Evolutionary conservation across 23 red algal genomes (phyloP).

Genomic region (Gracilaria domingensis): DNA sequence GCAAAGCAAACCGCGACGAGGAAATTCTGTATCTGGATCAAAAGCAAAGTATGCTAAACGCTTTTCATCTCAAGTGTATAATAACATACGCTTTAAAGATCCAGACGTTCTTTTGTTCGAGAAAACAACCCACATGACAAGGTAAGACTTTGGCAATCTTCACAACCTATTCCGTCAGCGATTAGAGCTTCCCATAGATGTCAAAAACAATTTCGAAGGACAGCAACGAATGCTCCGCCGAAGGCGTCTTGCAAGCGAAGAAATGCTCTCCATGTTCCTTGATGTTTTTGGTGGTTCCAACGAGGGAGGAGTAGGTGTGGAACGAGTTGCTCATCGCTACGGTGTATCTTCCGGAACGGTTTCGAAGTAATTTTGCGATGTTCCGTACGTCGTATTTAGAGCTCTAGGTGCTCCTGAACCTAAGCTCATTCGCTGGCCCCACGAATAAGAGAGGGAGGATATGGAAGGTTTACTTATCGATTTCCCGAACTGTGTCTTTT

Average conservation of each 20-base stretch:
- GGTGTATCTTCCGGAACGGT: not conserved
- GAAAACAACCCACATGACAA: no score
- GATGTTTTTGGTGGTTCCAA: not conserved
- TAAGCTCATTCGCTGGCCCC: not conserved
- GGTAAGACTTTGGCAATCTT: no score
- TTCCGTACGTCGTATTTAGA: not conserved
- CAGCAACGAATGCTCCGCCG: no score
- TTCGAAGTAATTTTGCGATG: not conserved
- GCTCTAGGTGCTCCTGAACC: not conserved
- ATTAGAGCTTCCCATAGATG: no score
- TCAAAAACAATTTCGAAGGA: no score
- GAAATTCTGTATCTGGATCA: not conserved
- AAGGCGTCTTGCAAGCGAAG: not conserved
- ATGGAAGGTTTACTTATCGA: not conserved
- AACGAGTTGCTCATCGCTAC: not conserved
- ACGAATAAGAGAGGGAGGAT: not conserved
- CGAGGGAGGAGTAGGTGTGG: not conserved
- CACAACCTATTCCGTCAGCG: no score
- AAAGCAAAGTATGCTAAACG: no score
- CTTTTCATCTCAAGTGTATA: not conserved
- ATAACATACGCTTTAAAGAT: not conserved
- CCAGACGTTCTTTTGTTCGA: not conserved
- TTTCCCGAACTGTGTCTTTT: not conserved
- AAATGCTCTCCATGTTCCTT: not conserved
- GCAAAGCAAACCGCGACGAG: no score